Evolutionary conservation across 1,284 basidiomycete species (phyloP), one percentile per base, ranked within the genome.

Genomic region (Marasmius sp.): DNA sequence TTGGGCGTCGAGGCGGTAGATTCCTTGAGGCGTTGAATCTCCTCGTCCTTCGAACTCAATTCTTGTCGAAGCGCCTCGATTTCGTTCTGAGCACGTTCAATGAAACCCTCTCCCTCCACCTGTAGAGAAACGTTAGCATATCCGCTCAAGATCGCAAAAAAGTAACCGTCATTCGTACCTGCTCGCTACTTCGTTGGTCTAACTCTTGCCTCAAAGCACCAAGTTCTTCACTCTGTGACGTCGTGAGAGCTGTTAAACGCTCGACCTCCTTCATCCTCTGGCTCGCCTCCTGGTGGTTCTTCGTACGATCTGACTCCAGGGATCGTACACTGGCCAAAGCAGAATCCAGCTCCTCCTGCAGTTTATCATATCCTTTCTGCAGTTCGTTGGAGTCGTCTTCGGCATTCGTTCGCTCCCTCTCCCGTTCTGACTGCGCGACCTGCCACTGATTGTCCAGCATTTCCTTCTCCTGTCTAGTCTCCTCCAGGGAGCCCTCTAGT

Each of bases 31-130:
- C 77, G 80, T 65, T 85, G 81, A 57, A 91, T 74, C 71, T 92
- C 89, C 60, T 87, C 82, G 57, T 89, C 87, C 67, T 85, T 86
- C 58, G 78, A 74, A 51, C 71, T 71, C 34, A 90, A 72, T 64
- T 91, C 87, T 57, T 77, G 73, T 18, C 84, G 85, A 39, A 93
- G 79, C 16, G 74, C 62, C 74, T 93, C 91, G 61, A 89, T 80
- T 68, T 93, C 91, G 59, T 81, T 81, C 63, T 85, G 84, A 8
- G 86, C 84, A 57, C 82, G 81, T 59, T 81, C 77, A 60, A 92
- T 77, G 72, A 90, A 83, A 39, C 82, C 83, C 47, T 81, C 78
- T 52, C 85, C 82, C 70, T 92, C 90, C 2, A 83, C 79, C 73
- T 85, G 75, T 34, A 37, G 56, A 54, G 14, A 54, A 57, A 22